A percentile compares a stretch with the other conserved stretches of the same genome.
Evolutionary conservation across 225 moss, liverwort and hornwort genomes (phyloP).

Genomic region (Marchantia paleacea): DNA sequence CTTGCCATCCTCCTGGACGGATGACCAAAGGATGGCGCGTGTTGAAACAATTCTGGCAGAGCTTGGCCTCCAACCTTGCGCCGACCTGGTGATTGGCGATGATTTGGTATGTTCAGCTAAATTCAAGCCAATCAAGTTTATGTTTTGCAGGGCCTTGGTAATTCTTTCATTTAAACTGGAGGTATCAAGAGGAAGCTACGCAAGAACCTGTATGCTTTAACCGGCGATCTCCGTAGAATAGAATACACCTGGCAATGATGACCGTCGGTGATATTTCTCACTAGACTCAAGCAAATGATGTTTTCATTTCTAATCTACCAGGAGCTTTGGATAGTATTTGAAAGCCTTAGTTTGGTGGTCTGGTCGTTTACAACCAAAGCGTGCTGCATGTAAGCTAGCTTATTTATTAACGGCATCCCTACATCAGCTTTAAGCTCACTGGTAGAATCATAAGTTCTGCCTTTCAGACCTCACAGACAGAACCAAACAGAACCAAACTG

Average conservation of each 20-base stretch:
- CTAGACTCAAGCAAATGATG: too few relatives aligned
- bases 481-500: neutral
- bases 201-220: too few relatives aligned
- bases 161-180: too few relatives aligned
- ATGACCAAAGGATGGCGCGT: slow-evolving; percentile 18
- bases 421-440: neutral
- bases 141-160: too few relatives aligned
- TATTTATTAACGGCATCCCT: neutral
- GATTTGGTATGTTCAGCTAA: neutral
- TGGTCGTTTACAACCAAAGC: neutral
- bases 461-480: neutral
- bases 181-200: too few relatives aligned
- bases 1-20: slow-evolving; percentile 23
- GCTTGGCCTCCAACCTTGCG: slow-evolving; percentile 22
- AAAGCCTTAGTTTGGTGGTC: neutral
- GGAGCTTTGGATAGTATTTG: too few relatives aligned
- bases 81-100: slow-evolving; percentile 14
- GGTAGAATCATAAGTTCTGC: neutral
- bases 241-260: neutral
- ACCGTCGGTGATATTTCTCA: neutral
- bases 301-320: too few relatives aligned
- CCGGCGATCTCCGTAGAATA: too few relatives aligned
- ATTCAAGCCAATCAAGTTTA: too few relatives aligned
- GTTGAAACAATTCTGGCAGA: slow-evolving; percentile 16
- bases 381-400: neutral